Percentiles rank a stretch among this genome's conserved stretches.
phyloP scores from a whole-genome alignment of 2,329 filamentous ascomycete genomes.

The Colletotrichum endophyticum region DNA sequence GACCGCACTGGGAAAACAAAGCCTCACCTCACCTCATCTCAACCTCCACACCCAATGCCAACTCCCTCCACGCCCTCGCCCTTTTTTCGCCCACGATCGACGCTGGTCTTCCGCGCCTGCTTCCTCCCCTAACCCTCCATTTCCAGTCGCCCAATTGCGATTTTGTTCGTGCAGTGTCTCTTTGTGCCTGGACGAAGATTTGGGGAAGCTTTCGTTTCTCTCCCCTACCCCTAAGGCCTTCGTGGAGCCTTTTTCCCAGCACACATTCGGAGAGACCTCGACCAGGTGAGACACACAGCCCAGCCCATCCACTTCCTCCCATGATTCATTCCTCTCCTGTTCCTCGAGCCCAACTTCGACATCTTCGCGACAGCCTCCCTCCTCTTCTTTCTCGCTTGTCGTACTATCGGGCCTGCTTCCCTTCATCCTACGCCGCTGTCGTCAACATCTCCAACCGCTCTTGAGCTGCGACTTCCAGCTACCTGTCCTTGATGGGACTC shows the following conservation, averaged over 20 bases:
- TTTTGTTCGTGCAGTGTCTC: constrained; percentile 30
- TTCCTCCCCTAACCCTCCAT: constrained; percentile 32
- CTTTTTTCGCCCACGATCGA: constrained; percentile 26
- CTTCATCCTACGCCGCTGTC: background rate
- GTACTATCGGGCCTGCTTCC: background rate
- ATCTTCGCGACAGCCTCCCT: background rate
- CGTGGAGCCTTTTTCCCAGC: constrained; percentile 4
- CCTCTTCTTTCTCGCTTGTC: background rate
- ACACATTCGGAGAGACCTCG: background rate
- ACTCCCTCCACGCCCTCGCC: constrained; percentile 31
- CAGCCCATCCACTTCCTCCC: constrained; percentile 3
- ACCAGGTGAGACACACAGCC: constrained; percentile 20
- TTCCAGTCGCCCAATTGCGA: constrained; percentile 42
- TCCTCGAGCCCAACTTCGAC: background rate
- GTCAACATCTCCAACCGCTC: background rate
- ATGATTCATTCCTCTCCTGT: background rate
- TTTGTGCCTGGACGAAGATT: constrained; percentile 12
- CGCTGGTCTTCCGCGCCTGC: constrained; percentile 24
- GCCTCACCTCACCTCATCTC: constrained; percentile 38
- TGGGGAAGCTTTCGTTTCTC: constrained; percentile 17
- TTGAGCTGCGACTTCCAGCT: constrained; percentile 5
- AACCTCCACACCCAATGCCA: constrained; percentile 32
- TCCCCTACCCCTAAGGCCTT: background rate
- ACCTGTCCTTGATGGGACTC: constrained; percentile 14
- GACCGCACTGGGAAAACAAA: constrained; percentile 39